Conservation (phyloP, 495 filamentous ascomycete species). For the Aspergillus asperescens region DNA sequence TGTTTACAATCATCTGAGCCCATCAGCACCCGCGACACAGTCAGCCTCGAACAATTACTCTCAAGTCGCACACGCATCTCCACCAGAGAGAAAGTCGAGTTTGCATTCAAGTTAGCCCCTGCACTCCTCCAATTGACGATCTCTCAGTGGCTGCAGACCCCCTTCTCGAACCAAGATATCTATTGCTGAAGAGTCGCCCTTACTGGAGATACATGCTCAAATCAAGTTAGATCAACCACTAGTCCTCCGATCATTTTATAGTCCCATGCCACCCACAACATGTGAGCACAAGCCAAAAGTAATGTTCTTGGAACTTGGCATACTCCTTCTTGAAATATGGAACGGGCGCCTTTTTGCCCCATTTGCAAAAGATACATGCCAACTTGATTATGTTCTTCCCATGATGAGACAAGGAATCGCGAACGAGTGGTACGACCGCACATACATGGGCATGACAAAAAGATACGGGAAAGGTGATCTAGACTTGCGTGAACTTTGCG, state of each 20-base stretch:
- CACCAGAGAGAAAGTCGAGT: background rate
- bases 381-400: background rate
- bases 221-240: background rate
- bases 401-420: slow-evolving; percentile 8
- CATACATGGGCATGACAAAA: background rate
- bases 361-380: background rate
- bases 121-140: slow-evolving; percentile 1
- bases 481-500: slow-evolving; percentile 1
- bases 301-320: background rate
- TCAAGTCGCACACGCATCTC: background rate
- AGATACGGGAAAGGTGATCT: background rate
- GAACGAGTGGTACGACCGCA: slow-evolving; percentile 5
- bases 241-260: background rate
- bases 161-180: background rate
- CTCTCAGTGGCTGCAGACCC: background rate
- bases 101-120: slow-evolving; percentile 1
- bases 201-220: background rate
- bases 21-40: background rate
- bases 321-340: slow-evolving; percentile 1
- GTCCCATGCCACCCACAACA: background rate
- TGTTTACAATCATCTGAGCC: background rate
- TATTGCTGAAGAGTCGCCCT: background rate
- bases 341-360: background rate
- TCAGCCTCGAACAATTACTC: background rate
- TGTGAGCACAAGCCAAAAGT: background rate